Percentiles rank a stretch among this genome's conserved stretches.
Evolutionary conservation across 192 early-diverging fungal species (phyloP).

Genomic region (Helicostylum pulchrum): DNA sequence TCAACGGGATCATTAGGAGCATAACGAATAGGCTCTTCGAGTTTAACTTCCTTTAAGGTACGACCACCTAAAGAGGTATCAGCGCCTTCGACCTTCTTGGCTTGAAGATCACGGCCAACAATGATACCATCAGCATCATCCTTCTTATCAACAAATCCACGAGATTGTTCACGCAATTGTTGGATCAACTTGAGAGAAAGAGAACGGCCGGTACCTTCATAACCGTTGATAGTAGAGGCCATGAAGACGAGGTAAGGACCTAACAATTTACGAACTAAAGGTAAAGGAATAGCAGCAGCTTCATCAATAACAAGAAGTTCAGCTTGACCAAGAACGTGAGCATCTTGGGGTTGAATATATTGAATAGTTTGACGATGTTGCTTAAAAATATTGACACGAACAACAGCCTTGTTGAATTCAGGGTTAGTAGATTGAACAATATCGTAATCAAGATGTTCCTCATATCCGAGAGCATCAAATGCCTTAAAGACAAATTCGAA

Average conservation of each 20-base stretch:
- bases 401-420: conserved; percentile 92
- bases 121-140: conserved; percentile 28
- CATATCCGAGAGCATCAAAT: conserved; percentile 96
- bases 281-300: conserved; percentile 96
- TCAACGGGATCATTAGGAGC: conserved; percentile 83
- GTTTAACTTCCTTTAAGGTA: conserved; percentile 83
- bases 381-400: conserved; percentile 92
- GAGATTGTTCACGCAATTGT: conserved; percentile 91
- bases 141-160: conserved; percentile 54
- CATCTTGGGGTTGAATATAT: conserved; percentile 97
- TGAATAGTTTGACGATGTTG: conserved; percentile 97
- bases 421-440: conserved; percentile 98
- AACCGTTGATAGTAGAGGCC: conserved; percentile 99
- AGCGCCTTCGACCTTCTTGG: conserved; percentile 37
- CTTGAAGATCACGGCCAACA: conserved; percentile 58
- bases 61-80: conserved; percentile 50
- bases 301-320: conserved; percentile 98
- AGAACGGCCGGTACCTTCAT: conserved; percentile 97
- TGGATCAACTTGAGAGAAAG: conserved; percentile 94
- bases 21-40: conserved; percentile 96
- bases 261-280: conserved; percentile 84
- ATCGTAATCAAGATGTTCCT: conserved; percentile 98
- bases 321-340: conserved; percentile 89
- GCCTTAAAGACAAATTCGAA: conserved; percentile 98
- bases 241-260: conserved; percentile 97